These are phyloP conservation scores for Violaceomyces palustris DNA, from an alignment of 1,284 basidiomycete genomes.

Conservation along the genomic window DNA sequence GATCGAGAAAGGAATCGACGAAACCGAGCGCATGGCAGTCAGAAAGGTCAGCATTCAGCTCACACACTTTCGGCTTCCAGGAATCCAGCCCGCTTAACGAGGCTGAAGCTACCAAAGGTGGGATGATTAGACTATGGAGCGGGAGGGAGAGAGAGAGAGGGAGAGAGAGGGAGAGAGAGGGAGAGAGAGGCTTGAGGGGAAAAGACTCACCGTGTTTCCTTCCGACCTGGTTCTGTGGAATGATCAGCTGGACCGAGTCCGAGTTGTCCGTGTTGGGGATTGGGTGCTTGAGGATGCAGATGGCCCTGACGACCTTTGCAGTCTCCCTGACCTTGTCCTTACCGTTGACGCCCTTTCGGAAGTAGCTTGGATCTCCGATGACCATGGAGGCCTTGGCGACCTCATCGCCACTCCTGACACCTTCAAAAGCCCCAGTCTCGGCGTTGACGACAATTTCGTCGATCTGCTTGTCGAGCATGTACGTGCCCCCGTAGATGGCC, in stretches of 20 bases:
- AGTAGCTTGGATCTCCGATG: slow-evolving; percentile 97
- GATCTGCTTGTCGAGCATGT: slow-evolving; percentile 97
- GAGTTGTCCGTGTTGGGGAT: slow-evolving; percentile 94
- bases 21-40: no score
- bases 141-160: no score
- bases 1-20: no score
- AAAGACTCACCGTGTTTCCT: slow-evolving; percentile 76
- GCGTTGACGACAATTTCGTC: slow-evolving; percentile 80
- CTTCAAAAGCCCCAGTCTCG: slow-evolving; percentile 80
- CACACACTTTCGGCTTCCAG: no score
- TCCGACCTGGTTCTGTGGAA: slow-evolving; percentile 95
- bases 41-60: no score
- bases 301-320: slow-evolving; percentile 90
- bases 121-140: no score
- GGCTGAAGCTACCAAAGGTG: no score
- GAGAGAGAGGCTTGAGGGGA: no score
- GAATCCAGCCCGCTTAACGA: no score
- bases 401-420: slow-evolving; percentile 83
- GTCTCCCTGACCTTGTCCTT: slow-evolving; percentile 75
- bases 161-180: no score
- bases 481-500: slow-evolving; percentile 98
- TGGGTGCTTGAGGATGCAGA: slow-evolving; percentile 96
- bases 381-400: slow-evolving; percentile 96
- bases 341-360: slow-evolving; percentile 63
- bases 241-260: slow-evolving; percentile 88